phyloP scores from a whole-genome alignment of 129 eudicot species.

The Tanacetum coccineum region DNA sequence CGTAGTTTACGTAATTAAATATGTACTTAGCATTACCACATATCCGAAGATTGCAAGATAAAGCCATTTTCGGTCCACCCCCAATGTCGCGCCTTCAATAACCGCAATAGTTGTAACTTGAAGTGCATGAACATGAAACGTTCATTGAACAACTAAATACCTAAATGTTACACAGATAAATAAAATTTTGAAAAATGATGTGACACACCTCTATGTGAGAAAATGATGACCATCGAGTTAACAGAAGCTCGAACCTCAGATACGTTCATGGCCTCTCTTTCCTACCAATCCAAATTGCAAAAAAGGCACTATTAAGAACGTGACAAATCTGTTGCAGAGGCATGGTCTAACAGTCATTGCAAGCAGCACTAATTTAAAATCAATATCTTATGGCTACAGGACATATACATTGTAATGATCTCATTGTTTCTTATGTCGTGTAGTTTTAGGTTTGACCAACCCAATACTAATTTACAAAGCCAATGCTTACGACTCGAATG shows the following conservation, averaged over 20 bases:
- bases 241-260: conserved; percentile 73
- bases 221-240: conserved; percentile 71
- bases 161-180: neutral
- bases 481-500: too few relatives aligned
- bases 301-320: conserved; percentile 4
- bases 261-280: conserved; percentile 65
- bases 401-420: neutral
- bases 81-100: conserved; percentile 96
- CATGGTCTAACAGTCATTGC: conserved; percentile 11
- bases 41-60: conserved; percentile 93
- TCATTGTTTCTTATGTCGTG: neutral
- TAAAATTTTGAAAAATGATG: conserved; percentile 3
- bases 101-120: conserved; percentile 89
- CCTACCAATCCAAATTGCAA: conserved; percentile 43
- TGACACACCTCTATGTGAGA: conserved; percentile 71
- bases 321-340: conserved; percentile 12
- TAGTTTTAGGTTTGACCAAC: conserved; percentile 15
- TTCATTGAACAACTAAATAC: conserved; percentile 3
- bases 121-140: conserved; percentile 49
- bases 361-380: neutral
- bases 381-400: neutral
- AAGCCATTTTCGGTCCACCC: conserved; percentile 99
- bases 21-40: conserved; percentile 60
- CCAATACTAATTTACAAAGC: conserved; percentile 6
- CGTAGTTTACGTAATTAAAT: neutral